Evolutionary conservation across 2,329 filamentous ascomycete genomes (phyloP).

Genomic region (Colletotrichum euphorbiae): DNA sequence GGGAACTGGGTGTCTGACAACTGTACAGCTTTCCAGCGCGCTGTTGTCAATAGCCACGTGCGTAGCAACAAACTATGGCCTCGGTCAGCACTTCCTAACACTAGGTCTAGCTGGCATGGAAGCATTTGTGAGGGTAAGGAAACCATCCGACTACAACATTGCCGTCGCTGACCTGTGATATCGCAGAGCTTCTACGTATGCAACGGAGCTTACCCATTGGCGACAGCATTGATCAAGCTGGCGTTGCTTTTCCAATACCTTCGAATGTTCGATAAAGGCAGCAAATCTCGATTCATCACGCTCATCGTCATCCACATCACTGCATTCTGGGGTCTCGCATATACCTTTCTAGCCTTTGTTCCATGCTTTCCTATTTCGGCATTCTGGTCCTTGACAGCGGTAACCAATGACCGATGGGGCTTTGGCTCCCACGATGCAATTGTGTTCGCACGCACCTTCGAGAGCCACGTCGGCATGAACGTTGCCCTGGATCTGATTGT

Average conservation of each 20-base stretch:
- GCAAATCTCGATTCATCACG: conserved; percentile 39
- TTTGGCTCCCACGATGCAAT: conserved; percentile 46
- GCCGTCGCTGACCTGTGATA: background rate
- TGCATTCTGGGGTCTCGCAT: conserved; percentile 47
- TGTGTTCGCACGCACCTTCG: conserved; percentile 46
- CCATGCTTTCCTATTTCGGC: conserved; percentile 48
- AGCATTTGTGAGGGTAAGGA: conserved; percentile 30
- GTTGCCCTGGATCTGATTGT: conserved; percentile 48
- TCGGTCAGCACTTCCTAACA: background rate
- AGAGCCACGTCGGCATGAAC: conserved; percentile 47
- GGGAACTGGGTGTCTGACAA: background rate
- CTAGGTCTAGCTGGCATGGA: conserved; percentile 22
- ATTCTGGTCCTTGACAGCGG: conserved; percentile 46
- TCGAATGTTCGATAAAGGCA: conserved; percentile 37
- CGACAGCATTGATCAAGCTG: conserved; percentile 41
- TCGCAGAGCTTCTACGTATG: conserved; percentile 38
- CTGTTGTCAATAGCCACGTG: conserved; percentile 29
- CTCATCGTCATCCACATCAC: conserved; percentile 44
- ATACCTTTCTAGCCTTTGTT: conserved; percentile 48
- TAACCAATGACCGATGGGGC: conserved; percentile 41
- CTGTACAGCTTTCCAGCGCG: conserved; percentile 14
- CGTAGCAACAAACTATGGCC: background rate
- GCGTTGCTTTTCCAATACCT: conserved; percentile 42
- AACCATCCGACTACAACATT: background rate
- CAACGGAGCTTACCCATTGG: conserved; percentile 40